Conservation (phyloP, 225 moss, liverwort and hornwort species). For the Polytrichum formosum region DNA sequence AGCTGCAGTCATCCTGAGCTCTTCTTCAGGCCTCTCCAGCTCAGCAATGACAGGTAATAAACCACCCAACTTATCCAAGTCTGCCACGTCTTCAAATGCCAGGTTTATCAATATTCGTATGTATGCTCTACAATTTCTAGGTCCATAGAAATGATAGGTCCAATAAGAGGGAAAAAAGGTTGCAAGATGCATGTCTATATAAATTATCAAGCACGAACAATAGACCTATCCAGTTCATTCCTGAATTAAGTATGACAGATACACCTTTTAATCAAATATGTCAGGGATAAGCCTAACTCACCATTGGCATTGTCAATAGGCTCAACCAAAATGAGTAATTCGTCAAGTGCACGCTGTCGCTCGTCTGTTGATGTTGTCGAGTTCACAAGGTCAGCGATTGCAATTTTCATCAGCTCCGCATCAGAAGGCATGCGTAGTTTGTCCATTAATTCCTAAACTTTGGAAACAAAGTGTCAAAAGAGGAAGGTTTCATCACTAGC, state of each 20-base stretch:
- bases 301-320: constrained; percentile 95
- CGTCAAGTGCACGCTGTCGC: constrained; percentile 79
- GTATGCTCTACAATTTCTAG: too few relatives aligned
- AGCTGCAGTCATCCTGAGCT: constrained; percentile 82
- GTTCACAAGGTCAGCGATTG: constrained; percentile 84
- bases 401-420: constrained; percentile 96
- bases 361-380: constrained; percentile 60
- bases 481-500: too few relatives aligned
- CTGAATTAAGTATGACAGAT: too few relatives aligned
- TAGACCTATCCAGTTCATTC: too few relatives aligned
- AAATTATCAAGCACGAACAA: too few relatives aligned
- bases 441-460: constrained; percentile 77
- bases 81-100: constrained; percentile 67
- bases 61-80: constrained; percentile 88
- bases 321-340: constrained; percentile 84
- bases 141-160: too few relatives aligned
- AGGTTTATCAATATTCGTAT: constrained; percentile 7
- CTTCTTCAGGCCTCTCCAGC: constrained; percentile 74
- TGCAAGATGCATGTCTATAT: too few relatives aligned
- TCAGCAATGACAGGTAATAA: constrained; percentile 71
- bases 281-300: constrained; percentile 20
- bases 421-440: constrained; percentile 80
- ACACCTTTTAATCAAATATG: too few relatives aligned
- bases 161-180: too few relatives aligned
- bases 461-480: too few relatives aligned